phyloP scores from a whole-genome alignment of 208 protist species.

The Leptomonas seymouri region DNA sequence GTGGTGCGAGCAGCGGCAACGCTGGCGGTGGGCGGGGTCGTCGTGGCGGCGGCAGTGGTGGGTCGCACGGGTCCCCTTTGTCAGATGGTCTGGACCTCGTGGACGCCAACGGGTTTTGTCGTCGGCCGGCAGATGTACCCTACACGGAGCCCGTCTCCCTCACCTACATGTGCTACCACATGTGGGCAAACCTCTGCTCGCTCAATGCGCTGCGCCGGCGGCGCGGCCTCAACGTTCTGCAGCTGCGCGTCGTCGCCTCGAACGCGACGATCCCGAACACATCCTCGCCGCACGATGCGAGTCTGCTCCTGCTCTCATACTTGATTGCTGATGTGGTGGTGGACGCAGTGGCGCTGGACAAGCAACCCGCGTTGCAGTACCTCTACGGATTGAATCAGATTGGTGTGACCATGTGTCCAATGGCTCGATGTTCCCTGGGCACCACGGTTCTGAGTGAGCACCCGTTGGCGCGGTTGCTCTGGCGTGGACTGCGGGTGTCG shows the following conservation, averaged over 20 bases:
- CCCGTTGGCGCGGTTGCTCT: conserved; percentile 94
- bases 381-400: conserved; percentile 97
- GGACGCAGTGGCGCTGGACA: conserved; percentile 94
- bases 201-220: conserved; percentile 95
- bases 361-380: conserved; percentile 96
- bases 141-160: conserved; percentile 95
- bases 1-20: background rate
- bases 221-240: conserved; percentile 91
- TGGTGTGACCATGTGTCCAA: conserved; percentile 96
- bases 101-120: conserved; percentile 42
- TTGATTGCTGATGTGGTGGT: conserved; percentile 91
- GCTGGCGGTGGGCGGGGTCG: background rate
- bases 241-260: conserved; percentile 82
- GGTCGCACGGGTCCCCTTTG: background rate
- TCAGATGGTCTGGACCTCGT: background rate
- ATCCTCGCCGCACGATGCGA: conserved; percentile 43
- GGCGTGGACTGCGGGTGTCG: conserved; percentile 95
- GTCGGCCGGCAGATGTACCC: conserved; percentile 93
- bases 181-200: conserved; percentile 97
- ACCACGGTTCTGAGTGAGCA: conserved; percentile 94
- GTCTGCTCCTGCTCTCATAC: conserved; percentile 80
- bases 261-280: conserved; percentile 55
- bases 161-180: conserved; percentile 93
- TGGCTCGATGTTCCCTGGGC: conserved; percentile 97
- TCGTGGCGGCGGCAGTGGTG: conserved; percentile 6